Base-by-base conservation (phyloP, 805 yeast species). In the Kregervanrija delftensis region DNA sequence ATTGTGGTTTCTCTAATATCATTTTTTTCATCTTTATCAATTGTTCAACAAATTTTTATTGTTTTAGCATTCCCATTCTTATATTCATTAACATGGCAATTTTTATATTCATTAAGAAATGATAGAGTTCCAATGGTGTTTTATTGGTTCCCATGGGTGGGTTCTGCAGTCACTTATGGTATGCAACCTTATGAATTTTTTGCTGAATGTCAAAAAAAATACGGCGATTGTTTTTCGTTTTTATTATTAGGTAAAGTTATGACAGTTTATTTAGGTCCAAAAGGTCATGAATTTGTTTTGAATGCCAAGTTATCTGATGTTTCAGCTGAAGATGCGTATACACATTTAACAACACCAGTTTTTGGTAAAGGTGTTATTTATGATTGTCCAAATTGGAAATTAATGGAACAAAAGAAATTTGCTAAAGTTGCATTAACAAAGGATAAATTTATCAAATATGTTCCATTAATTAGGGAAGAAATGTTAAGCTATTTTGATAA, bases 321-420 rank as follows among this genome's bases (percentile, higher is more conserved):
- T 17, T 82, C 89, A 40, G 99, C 99, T 40, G 98, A 93, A 64
- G 97, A 86, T 40, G 98, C 97, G 35, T 93, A 93, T 70, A 75
- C 83, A 50, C 96, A 90, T 63, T 75, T 93, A 66, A 93, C 99
- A n/a, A 91, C 98, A n/a, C 99, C 99, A 11, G 96, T 89, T 12
- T 93, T 93, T 56, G 99, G 99, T 57, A 81, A 89, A 60, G 99
- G 98, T 58, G 99, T 93, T 44, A 86, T 93, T 43, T 93, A 93
- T 64, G 99, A 93, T 69, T 91, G 97, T 68, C 88, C 99, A 51
- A 93, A 93, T 69, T 69, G 80, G 58, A 80, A 89, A 54, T 77
- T 93, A 59, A 93, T 93, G 99, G 99, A 93, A 65, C 99, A 93
- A 68, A 93, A 93, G 79, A 93, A 89, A 71, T 93, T 93, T 59